Percentiles rank a stretch among this genome's conserved stretches.
These are phyloP conservation scores for Heliamphora exappendiculata DNA, from an alignment of 148 eudicot genomes.

Conservation along the genomic window DNA sequence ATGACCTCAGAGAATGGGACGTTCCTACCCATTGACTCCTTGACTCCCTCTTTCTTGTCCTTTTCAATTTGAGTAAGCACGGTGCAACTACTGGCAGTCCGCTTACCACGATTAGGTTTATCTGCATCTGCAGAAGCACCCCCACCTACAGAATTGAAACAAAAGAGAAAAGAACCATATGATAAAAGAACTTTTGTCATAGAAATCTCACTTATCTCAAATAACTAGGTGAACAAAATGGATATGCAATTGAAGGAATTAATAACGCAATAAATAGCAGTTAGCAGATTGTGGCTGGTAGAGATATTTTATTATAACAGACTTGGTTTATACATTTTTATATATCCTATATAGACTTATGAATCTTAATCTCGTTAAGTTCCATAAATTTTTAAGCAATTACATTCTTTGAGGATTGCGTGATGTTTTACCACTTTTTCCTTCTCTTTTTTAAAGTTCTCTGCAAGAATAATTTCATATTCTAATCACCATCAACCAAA, in stretches of 20 bases:
- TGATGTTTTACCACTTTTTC: not conserved
- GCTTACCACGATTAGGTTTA: conserved; percentile 31
- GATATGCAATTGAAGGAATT: not conserved
- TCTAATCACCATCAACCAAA: not conserved
- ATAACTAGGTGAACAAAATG: not conserved
- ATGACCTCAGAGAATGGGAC: conserved; percentile 11
- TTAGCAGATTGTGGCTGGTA: not conserved
- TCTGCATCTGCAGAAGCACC: conserved; percentile 24
- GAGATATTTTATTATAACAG: not conserved
- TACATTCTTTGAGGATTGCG: not conserved
- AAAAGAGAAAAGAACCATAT: not conserved
- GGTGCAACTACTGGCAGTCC: conserved; percentile 31
- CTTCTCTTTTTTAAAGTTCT: not conserved
- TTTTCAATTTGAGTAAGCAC: conserved; percentile 31
- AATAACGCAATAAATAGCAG: not conserved
- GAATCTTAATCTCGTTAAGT: not conserved
- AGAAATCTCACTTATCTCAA: not conserved
- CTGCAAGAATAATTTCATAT: not conserved
- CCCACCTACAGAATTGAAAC: conserved; percentile 10
- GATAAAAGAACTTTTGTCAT: not conserved
- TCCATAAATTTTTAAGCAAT: not conserved
- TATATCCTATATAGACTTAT: not conserved
- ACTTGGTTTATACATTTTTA: not conserved
- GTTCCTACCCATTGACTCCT: conserved; percentile 12
- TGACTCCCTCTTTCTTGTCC: conserved; percentile 20